Evolutionary conservation across 164 flowering plant genomes (phyloP), one percentile per base, ranked within the genome.

Genomic region (Dillenia turbinata): DNA sequence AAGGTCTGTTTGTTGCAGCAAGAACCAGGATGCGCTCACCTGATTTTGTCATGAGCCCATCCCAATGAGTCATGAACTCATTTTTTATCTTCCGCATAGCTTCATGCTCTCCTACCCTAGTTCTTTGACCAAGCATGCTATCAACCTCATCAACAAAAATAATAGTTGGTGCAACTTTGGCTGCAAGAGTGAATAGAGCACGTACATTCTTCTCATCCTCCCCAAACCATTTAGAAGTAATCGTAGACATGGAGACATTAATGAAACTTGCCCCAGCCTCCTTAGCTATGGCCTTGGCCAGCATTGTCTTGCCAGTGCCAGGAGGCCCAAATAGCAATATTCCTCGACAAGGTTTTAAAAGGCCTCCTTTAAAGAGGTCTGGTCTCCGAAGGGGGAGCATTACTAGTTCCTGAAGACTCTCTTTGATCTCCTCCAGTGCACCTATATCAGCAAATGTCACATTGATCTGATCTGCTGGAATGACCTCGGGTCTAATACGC

Each of bases 1-100:
- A 94, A 17, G 97, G 98, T 71, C 98, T 78, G 64, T 94, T 94
- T 52, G 98, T 89, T 9, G 97, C 98, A 53, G 97, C 98, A 63
- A 91, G 97, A 56, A 94, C 97, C 58, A 91, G 93, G 43, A 90
- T 89, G 44, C 82, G 71, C 66, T 89, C 95, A 40, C 96, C 96
- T 12, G 84, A 75, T 59, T 86, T 87, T 5, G 97, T 79, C 78
- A 82, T 17, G 22, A 93, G 78, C 43, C 98, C 98, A 76, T 93
- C 98, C 98, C 98, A 93, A 53, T 93, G 97, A 53, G 92, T 73
- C 98, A 93, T 93, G 74, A 93, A 93, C 81, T 93, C 97, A 70
- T 93, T 93, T 72, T 93, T 93, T 48, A 90, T 93, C 80, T 93
- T 93, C 68, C 98, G 62, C 97, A 90, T 93, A 14, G 97, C 97